Conservation (phyloP, 2,329 filamentous ascomycete species). For the Cercospora nicotianae region DNA sequence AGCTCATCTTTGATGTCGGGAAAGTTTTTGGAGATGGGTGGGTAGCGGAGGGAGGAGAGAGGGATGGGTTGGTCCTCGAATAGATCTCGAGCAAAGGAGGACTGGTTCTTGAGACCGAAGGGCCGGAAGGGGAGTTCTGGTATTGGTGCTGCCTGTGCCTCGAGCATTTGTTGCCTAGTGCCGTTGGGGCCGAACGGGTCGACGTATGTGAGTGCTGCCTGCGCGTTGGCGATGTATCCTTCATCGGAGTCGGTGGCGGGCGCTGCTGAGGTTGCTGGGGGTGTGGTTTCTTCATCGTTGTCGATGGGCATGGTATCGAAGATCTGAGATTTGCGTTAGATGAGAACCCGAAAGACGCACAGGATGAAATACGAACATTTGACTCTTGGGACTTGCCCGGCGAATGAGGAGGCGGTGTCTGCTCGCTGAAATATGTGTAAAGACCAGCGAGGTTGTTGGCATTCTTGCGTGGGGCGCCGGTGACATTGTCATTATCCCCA, state of each 20-base stretch:
- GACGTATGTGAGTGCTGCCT: background rate
- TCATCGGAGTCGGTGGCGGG: background rate
- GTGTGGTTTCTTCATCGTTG: background rate
- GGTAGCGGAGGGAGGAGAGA: conserved; percentile 8
- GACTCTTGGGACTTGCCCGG: background rate
- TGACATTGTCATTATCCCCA: background rate
- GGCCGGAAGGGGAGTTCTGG: background rate
- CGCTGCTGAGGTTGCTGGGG: background rate
- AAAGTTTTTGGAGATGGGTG: background rate
- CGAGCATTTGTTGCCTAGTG: background rate
- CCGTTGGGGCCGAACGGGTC: background rate
- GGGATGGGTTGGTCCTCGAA: background rate
- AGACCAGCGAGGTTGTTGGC: background rate
- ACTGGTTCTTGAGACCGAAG: background rate
- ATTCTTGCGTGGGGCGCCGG: background rate
- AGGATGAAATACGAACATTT: background rate
- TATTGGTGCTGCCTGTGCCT: background rate
- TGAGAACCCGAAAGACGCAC: background rate
- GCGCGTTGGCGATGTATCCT: background rate
- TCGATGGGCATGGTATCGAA: background rate
- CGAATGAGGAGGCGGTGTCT: background rate
- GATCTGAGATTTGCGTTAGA: background rate
- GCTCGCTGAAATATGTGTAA: background rate
- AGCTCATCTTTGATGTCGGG: conserved; percentile 15
- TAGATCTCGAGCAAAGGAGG: background rate